phyloP scores from a whole-genome alignment of 2,329 filamentous ascomycete genomes.

The Colletotrichum scovillei region DNA sequence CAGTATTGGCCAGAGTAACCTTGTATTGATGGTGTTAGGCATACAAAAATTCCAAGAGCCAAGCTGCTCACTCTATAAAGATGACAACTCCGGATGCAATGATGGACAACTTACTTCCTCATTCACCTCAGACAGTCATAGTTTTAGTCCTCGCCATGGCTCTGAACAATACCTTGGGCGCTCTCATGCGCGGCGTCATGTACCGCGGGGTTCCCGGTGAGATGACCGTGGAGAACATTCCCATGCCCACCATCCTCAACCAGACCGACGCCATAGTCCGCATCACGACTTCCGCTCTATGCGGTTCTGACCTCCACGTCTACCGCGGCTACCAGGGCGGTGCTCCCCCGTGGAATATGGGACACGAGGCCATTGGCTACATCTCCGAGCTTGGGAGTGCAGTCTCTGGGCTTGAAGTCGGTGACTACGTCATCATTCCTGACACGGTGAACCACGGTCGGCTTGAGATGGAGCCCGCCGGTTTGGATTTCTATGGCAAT shows the following conservation, averaged over 20 bases:
- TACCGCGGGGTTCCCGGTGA: neutral
- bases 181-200: neutral
- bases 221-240: conserved; percentile 35
- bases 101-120: too few species aligned
- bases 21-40: too few species aligned
- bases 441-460: conserved; percentile 33
- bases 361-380: conserved; percentile 55
- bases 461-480: neutral
- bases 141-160: too few species aligned
- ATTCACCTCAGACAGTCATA: too few species aligned
- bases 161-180: too few species aligned
- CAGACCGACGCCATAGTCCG: conserved; percentile 47
- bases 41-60: too few species aligned
- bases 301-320: conserved; percentile 47
- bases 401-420: conserved; percentile 46
- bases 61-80: too few species aligned
- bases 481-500: conserved; percentile 1
- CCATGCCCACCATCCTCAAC: conserved; percentile 33
- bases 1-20: too few species aligned
- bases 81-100: too few species aligned
- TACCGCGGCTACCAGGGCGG: conserved; percentile 41
- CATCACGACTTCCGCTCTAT: conserved; percentile 47
- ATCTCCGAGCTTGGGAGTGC: conserved; percentile 47
- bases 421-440: conserved; percentile 51
- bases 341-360: conserved; percentile 37